Evolutionary conservation across 1,284 basidiomycete genomes (phyloP), one percentile per base, ranked within the genome.

Genomic region (Boletus putidus): DNA sequence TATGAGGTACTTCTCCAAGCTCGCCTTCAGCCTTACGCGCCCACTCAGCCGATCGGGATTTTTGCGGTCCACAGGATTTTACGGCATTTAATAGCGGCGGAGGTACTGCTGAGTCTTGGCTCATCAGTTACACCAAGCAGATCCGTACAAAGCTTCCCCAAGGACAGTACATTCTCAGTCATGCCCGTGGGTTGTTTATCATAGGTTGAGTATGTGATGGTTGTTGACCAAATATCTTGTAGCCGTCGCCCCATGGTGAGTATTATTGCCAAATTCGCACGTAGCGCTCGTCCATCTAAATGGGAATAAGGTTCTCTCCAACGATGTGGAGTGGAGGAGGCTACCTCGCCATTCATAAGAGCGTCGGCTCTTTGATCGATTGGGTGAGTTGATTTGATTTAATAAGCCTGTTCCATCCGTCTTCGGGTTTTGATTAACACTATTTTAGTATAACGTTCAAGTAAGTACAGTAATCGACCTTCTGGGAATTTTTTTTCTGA

Each of bases 361-460:
- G 73, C 10, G 86, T 88, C 29, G 87, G 87, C 14, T 76, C 68
- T 63, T 65, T 82, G 59, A 85, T 85, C 47, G 83, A 85, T 63
- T 85, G 81, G 81, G 74, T 72, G 43, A 55, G 70, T 59, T 33
- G 18, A 31, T 35, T 18, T 42, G 20, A 47, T 53, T 23, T n/a
- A n/a, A 42, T 31, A 9, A 21, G 8, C 27, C 16, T 39, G 3
- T 31, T 43, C n/a, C 11, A 35, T 45, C 1, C 14, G 14, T 23
- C 27, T 44, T 25, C 6, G 10, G 27, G 12, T 11, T 27, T 27
- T 46, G n/a, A n/a, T 31, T 25, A 15, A 20, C 20, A 20, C 27
- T 20, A 5, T 37, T 49, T 20, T 40, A 70, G 79, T 82, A 81
- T 65, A 82, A 81, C 50, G 68, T 82, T 37, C 79, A 81, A 68